phyloP scores from a whole-genome alignment of 306 rosid species.

The Herpetospermum pedunculosum region DNA sequence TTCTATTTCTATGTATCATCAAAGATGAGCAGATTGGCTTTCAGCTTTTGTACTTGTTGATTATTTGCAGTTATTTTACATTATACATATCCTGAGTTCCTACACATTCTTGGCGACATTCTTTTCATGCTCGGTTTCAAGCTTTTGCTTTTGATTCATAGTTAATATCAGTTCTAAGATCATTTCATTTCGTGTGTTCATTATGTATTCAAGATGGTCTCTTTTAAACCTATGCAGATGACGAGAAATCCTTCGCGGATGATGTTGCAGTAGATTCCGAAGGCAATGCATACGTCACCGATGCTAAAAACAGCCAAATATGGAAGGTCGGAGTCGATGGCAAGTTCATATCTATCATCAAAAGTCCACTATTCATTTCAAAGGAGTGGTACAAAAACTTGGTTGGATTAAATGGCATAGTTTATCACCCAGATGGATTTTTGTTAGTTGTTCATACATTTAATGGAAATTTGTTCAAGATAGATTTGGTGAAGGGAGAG shows the following conservation, averaged over 20 bases:
- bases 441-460: constrained; percentile 66
- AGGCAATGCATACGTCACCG: constrained; percentile 85
- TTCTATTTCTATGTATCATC: background rate
- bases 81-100: background rate
- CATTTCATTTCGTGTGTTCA: background rate
- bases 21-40: background rate
- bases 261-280: constrained; percentile 81
- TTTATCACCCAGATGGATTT: constrained; percentile 83
- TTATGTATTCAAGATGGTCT: background rate
- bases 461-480: constrained; percentile 56
- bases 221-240: constrained; percentile 32
- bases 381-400: constrained; percentile 74
- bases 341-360: constrained; percentile 37
- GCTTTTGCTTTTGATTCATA: background rate
- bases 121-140: background rate
- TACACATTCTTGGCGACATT: background rate
- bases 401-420: constrained; percentile 72
- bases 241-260: constrained; percentile 57
- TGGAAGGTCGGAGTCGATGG: constrained; percentile 91
- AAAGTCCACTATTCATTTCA: constrained; percentile 43
- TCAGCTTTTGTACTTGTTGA: background rate
- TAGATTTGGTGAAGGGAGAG: constrained; percentile 53
- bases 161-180: background rate
- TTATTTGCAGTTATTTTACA: background rate
- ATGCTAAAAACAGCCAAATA: constrained; percentile 36